These are phyloP conservation scores for Austroboletus niveus DNA, from an alignment of 1,284 basidiomycete genomes.

Conservation along the genomic window DNA sequence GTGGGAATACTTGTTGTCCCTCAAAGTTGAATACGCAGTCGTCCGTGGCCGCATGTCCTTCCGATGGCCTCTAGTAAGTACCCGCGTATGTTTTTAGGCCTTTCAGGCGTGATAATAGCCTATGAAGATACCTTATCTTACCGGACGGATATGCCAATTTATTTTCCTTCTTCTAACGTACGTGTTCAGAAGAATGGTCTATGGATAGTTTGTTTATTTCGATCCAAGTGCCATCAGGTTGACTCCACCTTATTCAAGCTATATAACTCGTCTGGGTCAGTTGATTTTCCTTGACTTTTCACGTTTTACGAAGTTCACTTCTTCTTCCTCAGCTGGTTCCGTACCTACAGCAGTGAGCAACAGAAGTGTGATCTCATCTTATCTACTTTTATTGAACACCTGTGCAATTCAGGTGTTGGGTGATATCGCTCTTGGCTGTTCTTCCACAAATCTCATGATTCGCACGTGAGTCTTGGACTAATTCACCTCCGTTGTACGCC, in stretches of 20 bases:
- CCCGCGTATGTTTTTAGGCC: neutral
- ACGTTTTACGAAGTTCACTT: constrained; percentile 1
- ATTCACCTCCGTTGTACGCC: neutral
- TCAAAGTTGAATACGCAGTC: constrained; percentile 3
- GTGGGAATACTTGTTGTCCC: constrained; percentile 16
- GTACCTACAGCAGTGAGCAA: constrained; percentile 10
- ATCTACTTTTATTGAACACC: neutral
- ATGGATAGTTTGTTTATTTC: neutral
- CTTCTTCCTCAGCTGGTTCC: constrained; percentile 1
- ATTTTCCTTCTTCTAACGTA: constrained; percentile 16
- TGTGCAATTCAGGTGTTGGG: constrained; percentile 3
- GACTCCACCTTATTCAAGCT: neutral
- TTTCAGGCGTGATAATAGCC: neutral
- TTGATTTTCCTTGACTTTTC: neutral
- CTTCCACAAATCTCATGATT: constrained; percentile 20
- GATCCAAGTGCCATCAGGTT: constrained; percentile 7
- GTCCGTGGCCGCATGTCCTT: constrained; percentile 14
- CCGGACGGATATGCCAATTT: constrained; percentile 13
- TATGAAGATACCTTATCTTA: constrained; percentile 17
- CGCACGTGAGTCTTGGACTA: constrained; percentile 16
- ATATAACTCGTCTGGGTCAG: constrained; percentile 15
- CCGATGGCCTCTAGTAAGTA: constrained; percentile 21
- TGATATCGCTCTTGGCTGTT: constrained; percentile 10
- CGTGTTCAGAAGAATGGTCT: neutral
- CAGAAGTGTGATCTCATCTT: neutral